Percentiles rank a stretch among this genome's conserved stretches.
Conservation (phyloP, 441 rosid genomes). For the Mallotus japonicus region DNA sequence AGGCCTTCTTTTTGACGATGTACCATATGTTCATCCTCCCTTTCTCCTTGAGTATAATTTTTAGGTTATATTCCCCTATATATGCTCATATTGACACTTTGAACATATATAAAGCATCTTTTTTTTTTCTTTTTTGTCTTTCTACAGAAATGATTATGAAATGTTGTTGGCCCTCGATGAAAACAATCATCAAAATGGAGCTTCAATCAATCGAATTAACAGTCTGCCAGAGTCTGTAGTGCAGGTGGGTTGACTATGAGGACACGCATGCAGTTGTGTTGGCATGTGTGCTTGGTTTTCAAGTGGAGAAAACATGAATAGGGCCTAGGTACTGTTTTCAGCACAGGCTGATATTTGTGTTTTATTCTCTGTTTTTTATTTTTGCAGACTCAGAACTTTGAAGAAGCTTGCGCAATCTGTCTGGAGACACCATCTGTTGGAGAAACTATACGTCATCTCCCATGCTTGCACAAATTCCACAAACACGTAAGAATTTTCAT, state of each 20-base stretch:
- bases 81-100: neutral
- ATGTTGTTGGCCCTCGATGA: conserved; percentile 90
- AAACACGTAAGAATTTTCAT: conserved; percentile 52
- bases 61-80: neutral
- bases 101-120: neutral
- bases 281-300: conserved; percentile 1
- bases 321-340: neutral
- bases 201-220: conserved; percentile 63
- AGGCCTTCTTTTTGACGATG: neutral
- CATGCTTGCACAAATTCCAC: conserved; percentile 96
- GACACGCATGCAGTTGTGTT: neutral
- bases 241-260: conserved; percentile 46
- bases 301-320: conserved; percentile 5
- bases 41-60: neutral
- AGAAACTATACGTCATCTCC: conserved; percentile 88
- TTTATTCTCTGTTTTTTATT: conserved; percentile 18
- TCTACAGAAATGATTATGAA: conserved; percentile 84
- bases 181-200: conserved; percentile 58
- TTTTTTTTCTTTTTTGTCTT: conserved; percentile 13
- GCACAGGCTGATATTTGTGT: conserved; percentile 16
- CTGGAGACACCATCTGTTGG: conserved; percentile 73
- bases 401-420: conserved; percentile 79
- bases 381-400: conserved; percentile 58
- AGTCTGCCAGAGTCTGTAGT: conserved; percentile 76
- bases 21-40: neutral